phyloP scores from a whole-genome alignment of 2,329 filamentous ascomycete species.

The Hypoxylon sp. region DNA sequence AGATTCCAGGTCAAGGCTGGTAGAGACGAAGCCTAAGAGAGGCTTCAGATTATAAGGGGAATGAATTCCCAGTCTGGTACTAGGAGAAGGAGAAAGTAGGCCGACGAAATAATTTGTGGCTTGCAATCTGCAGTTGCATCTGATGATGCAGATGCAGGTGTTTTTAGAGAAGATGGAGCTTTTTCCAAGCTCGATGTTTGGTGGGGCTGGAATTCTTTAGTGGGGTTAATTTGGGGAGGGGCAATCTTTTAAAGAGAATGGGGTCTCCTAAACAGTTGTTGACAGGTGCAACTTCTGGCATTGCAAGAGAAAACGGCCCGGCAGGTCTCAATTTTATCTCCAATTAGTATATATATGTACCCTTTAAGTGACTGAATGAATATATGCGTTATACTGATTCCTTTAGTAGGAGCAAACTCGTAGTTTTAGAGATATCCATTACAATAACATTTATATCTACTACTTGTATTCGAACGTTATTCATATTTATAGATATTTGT shows the following conservation, averaged over 20 bases:
- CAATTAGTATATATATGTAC: not conserved
- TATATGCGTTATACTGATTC: too few relatives aligned
- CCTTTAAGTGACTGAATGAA: not conserved
- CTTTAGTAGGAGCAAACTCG: not conserved
- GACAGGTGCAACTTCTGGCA: not conserved
- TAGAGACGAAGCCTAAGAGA: constrained; percentile 1
- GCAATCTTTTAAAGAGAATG: not conserved
- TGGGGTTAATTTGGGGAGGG: constrained; percentile 32
- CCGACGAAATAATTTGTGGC: constrained; percentile 8
- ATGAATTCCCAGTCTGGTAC: not conserved
- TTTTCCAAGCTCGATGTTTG: constrained; percentile 39
- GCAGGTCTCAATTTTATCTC: not conserved
- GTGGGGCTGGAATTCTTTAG: constrained; percentile 28
- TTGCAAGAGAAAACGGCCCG: constrained; percentile 1
- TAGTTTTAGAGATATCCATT: not conserved
- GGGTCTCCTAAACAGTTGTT: constrained; percentile 1
- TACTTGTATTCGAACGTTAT: too few relatives aligned
- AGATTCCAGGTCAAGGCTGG: not conserved
- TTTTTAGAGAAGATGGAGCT: constrained; percentile 23
- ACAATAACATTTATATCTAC: too few relatives aligned
- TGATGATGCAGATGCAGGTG: constrained; percentile 17
- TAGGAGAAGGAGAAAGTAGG: not conserved
- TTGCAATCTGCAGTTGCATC: constrained; percentile 22
- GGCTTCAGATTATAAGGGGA: not conserved
- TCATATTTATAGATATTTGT: too few relatives aligned